Base-by-base conservation (phyloP, 176 grass and related monocot genomes). In the Ensete ventricosum region DNA sequence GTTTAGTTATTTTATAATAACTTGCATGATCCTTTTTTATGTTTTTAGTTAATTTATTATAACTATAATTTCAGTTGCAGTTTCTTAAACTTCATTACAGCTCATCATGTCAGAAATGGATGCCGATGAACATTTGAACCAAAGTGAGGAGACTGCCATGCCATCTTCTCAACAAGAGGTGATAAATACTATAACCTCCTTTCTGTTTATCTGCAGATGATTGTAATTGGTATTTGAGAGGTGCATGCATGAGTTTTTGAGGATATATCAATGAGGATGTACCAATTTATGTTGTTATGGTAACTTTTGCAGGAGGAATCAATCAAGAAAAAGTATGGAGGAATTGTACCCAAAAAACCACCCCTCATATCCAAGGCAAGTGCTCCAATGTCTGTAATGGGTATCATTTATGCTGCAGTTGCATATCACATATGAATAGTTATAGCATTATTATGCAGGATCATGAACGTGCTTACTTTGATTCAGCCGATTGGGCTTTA, bases 261-360 rank as follows among this genome's bases (percentile, higher is more conserved):
- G 67, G 55, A 51, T 34, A 59, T 59, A 65, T 55, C 12, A 24
- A 62, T 67, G 20, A 52, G 58, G 50, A 54, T 67, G 27, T 50
- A 11, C 10, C 78, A 24, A 53, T 9, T 17, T 73, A 1, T 64
- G 16, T 20, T 19, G 25, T 19, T 70, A 9, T 48, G 12, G 12
- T 51, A 50, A 73, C 12, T 82, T 2, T 78, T 20, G n/a, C 77
- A 96, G 93, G 89, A 96, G 77, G 77, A 84, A 55, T 73, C 24
- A 49, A 83, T 96, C 59, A 96, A 96, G 81, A 96, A 88, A 81
- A 96, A 92, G 72, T 96, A 90, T 69, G 93, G 85, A 81, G 87
- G 87, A 71, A 86, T 86, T 75, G 70, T 92, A 10, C 89, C 87
- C 53, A 96, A 79, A 81, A 96, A 88, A 66, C 84, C 89, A 24